Evolutionary conservation across 2,329 filamentous ascomycete genomes (phyloP).

Genomic region (Sporothrix pseudoabietina): DNA sequence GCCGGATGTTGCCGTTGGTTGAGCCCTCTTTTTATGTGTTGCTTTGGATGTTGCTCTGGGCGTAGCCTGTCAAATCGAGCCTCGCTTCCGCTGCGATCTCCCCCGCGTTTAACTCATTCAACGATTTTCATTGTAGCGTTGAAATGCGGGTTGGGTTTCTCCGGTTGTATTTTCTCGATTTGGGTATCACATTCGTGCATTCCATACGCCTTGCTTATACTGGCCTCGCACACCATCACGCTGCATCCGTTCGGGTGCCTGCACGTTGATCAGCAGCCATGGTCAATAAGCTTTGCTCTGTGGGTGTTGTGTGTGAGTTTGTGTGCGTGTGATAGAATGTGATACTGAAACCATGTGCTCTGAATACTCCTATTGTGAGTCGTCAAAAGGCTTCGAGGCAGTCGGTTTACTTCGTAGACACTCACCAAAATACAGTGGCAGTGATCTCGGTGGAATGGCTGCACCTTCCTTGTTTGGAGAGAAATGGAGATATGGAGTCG

Average conservation of each 20-base stretch:
- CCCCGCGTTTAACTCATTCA: not conserved
- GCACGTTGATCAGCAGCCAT: not conserved
- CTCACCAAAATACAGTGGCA: not conserved
- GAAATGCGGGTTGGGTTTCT: not conserved
- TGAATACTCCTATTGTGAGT: not conserved
- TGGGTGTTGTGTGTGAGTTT: not conserved
- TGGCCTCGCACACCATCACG: not conserved
- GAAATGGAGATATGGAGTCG: not conserved
- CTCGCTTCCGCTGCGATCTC: not conserved
- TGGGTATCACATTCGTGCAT: not conserved
- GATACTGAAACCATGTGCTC: not conserved
- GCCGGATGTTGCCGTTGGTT: not conserved
- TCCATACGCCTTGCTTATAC: not conserved
- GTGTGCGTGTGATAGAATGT: not conserved
- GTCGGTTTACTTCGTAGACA: not conserved
- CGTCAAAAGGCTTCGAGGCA: not conserved
- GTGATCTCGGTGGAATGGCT: not conserved
- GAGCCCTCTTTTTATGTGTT: not conserved
- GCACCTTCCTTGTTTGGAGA: slow-evolving; percentile 8
- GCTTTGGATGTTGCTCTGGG: not conserved
- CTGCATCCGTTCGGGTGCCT: not conserved
- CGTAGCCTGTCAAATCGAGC: not conserved
- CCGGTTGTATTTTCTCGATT: not conserved
- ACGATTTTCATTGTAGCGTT: not conserved
- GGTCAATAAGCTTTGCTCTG: not conserved